These are phyloP conservation scores for Paxillus ammoniavirescens DNA, from an alignment of 768 basidiomycete genomes.

Conservation along the genomic window DNA sequence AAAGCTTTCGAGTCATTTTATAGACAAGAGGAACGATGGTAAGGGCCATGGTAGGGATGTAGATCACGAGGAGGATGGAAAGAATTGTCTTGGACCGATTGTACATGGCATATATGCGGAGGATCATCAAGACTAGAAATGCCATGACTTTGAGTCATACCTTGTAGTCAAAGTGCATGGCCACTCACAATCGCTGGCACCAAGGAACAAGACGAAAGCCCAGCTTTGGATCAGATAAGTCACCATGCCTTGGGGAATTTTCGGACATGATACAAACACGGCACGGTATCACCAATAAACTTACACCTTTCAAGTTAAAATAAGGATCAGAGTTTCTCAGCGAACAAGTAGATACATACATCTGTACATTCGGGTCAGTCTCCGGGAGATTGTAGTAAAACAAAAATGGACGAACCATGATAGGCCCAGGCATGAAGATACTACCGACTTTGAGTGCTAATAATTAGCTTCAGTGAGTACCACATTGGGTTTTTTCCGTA, in stretches of 20 bases:
- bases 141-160: neutral
- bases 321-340: neutral
- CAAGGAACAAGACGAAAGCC: slow-evolving; percentile 12
- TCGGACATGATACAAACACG: neutral
- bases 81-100: slow-evolving; percentile 7
- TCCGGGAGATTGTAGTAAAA: neutral
- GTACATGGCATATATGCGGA: slow-evolving; percentile 17
- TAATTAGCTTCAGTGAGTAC: neutral
- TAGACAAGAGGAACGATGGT: neutral
- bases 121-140: slow-evolving; percentile 16
- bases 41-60: neutral
- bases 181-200: slow-evolving; percentile 13
- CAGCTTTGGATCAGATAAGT: slow-evolving; percentile 1
- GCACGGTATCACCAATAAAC: neutral
- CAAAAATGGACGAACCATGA: neutral
- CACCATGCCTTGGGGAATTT: slow-evolving; percentile 7
- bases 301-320: slow-evolving; percentile 7
- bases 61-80: slow-evolving; percentile 2
- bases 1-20: neutral
- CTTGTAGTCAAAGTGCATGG: neutral
- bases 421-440: slow-evolving; percentile 7
- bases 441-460: neutral
- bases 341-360: neutral
- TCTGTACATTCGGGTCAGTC: neutral
- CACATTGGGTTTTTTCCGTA: neutral